Evolutionary conservation across 2,329 filamentous ascomycete genomes (phyloP).

Genomic region (Balansia obtecta): DNA sequence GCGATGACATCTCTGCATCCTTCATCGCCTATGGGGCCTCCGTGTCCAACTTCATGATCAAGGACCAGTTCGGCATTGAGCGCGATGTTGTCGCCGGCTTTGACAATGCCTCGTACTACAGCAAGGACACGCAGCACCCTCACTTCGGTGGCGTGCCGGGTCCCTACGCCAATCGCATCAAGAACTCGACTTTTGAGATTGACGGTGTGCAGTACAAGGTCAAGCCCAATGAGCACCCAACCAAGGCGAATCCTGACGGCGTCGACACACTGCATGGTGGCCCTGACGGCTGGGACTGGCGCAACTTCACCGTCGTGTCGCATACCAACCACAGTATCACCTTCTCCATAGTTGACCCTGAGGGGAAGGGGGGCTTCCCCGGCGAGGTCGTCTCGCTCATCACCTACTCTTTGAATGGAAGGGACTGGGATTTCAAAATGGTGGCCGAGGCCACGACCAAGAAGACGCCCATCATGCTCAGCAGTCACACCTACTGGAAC

Average conservation of each 20-base stretch:
- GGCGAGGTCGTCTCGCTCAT: conserved; percentile 64
- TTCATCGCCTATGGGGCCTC: conserved; percentile 68
- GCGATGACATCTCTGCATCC: conserved; percentile 50
- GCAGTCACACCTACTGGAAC: conserved; percentile 68
- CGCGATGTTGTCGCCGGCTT: conserved; percentile 63
- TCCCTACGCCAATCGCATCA: conserved; percentile 71
- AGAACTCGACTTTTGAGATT: conserved; percentile 60
- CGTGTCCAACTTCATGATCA: conserved; percentile 58
- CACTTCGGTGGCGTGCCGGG: conserved; percentile 64
- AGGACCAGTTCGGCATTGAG: conserved; percentile 53
- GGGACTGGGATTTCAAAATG: conserved; percentile 63
- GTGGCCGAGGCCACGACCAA: conserved; percentile 57
- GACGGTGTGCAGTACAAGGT: conserved; percentile 50
- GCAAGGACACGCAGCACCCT: conserved; percentile 49
- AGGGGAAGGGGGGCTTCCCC: conserved; percentile 65
- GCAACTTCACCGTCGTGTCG: conserved; percentile 65
- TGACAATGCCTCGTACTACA: conserved; percentile 64
- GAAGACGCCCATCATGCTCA: conserved; percentile 75
- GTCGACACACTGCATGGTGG: conserved; percentile 58
- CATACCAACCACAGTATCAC: conserved; percentile 57
- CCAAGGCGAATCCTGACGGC: conserved; percentile 34
- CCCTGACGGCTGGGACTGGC: conserved; percentile 61
- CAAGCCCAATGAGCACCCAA: conserved; percentile 50
- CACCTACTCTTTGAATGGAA: conserved; percentile 56
- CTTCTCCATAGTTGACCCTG: conserved; percentile 60